phyloP scores from a whole-genome alignment of 108 stramenopile genomes.

The Skeletonema menzelii region DNA sequence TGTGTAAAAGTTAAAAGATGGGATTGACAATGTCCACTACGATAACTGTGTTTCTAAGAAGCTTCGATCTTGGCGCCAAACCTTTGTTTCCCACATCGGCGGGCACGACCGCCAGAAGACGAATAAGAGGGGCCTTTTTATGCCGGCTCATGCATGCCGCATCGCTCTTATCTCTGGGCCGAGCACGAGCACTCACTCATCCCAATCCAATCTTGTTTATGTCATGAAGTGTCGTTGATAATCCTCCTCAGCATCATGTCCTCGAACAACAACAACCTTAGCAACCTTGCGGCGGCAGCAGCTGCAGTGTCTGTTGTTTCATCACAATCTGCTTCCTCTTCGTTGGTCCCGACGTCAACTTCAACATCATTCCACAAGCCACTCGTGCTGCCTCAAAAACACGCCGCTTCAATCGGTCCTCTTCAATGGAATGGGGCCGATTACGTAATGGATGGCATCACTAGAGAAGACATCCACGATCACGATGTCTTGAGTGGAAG shows the following conservation, averaged over 20 bases:
- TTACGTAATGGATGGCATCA: neutral
- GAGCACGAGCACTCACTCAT: no score
- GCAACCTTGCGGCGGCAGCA: neutral
- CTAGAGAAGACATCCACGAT: constrained; percentile 7
- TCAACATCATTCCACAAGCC: neutral
- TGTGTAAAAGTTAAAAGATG: no score
- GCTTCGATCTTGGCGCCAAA: no score
- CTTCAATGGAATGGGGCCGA: neutral
- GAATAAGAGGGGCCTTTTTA: no score
- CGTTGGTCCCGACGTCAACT: neutral
- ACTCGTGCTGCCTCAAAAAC: neutral
- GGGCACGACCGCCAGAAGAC: no score
- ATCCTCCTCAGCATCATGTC: neutral
- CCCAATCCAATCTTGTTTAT: neutral
- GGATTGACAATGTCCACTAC: no score
- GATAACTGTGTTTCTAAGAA: no score
- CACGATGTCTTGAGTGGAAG: constrained; percentile 69
- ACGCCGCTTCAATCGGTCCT: neutral
- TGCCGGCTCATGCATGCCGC: no score
- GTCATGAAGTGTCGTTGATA: no score
- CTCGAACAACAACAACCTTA: neutral
- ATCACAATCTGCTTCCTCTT: neutral
- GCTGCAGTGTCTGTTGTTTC: neutral
- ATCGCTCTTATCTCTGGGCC: no score
- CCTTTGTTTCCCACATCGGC: no score